A percentile compares a stretch with the other conserved stretches of the same genome.
Evolutionary conservation across 2,329 filamentous ascomycete genomes (phyloP).

Genomic region (Niveomyces coronatus): DNA sequence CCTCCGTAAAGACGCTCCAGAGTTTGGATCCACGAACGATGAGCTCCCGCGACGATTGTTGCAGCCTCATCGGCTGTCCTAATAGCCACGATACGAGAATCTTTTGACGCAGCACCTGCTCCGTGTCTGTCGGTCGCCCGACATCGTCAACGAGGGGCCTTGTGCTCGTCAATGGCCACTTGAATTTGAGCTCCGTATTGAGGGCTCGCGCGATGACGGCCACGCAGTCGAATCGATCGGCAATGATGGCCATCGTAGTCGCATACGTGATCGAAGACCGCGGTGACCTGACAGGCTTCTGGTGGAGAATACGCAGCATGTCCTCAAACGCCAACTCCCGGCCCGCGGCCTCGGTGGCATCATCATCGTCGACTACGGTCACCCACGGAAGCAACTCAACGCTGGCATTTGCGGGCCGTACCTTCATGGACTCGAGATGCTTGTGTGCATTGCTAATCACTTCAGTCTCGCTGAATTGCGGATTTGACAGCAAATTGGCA

Average conservation of each 20-base stretch:
- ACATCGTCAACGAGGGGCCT: constrained; percentile 26
- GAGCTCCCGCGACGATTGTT: constrained; percentile 52
- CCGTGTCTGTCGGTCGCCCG: constrained; percentile 34
- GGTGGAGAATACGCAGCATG: constrained; percentile 57
- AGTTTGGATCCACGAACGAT: constrained; percentile 54
- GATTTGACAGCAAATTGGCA: constrained; percentile 51
- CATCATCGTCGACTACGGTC: constrained; percentile 56
- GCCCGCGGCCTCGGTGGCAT: constrained; percentile 49
- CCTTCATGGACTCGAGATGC: constrained; percentile 34
- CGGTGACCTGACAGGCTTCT: constrained; percentile 28
- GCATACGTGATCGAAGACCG: constrained; percentile 48
- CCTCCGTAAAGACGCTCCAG: constrained; percentile 36
- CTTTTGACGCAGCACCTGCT: constrained; percentile 60
- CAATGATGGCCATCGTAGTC: constrained; percentile 57
- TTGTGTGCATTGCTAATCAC: constrained; percentile 41
- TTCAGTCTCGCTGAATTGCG: constrained; percentile 52
- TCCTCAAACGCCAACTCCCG: constrained; percentile 56
- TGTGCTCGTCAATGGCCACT: constrained; percentile 39
- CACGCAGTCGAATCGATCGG: constrained; percentile 63
- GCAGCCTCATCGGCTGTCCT: constrained; percentile 50
- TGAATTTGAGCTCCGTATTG: constrained; percentile 37
- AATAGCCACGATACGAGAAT: constrained; percentile 56
- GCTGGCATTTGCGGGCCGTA: constrained; percentile 38
- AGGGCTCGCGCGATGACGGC: constrained; percentile 44
- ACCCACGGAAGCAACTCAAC: constrained; percentile 50